Evolutionary conservation across 345 rosid genomes (phyloP).

Genomic region (Cardamine resedifolia): DNA sequence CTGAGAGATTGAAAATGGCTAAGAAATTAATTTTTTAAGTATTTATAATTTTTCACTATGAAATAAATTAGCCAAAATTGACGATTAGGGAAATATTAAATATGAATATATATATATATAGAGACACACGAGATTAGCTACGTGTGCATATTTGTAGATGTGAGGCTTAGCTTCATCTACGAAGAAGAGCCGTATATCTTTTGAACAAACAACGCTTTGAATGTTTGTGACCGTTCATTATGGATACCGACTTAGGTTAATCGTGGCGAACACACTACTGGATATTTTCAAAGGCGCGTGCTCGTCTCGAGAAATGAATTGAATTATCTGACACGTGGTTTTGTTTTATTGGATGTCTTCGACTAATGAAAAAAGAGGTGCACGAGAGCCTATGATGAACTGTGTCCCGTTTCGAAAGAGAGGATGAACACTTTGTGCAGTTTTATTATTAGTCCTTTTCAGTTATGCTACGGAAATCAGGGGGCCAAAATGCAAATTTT

Average conservation of each 20-base stretch:
- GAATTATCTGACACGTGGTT: conserved; percentile 7
- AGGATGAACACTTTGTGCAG: conserved; percentile 4
- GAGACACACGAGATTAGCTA: conserved; percentile 13
- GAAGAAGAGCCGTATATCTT: conserved; percentile 35
- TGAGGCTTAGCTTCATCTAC: conserved; percentile 34
- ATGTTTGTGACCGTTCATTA: conserved; percentile 20
- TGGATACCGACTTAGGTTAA: conserved; percentile 4
- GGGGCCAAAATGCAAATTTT: background rate
- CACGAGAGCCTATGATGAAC: background rate
- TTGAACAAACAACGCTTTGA: background rate
- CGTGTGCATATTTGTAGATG: conserved; percentile 26
- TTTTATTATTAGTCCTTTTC: background rate
- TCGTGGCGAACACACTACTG: conserved; percentile 32
- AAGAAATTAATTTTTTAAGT: background rate
- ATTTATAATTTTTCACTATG: background rate
- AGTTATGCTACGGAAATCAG: background rate
- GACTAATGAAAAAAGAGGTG: background rate
- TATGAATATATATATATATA: background rate
- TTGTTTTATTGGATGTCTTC: background rate
- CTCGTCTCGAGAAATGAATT: conserved; percentile 24
- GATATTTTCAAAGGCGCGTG: conserved; percentile 38
- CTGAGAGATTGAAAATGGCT: conserved; percentile 7
- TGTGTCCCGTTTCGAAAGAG: conserved; percentile 12
- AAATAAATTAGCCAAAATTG: background rate
- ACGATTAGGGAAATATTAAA: background rate